phyloP scores from a whole-genome alignment of 768 basidiomycete genomes.

The Lactarius psammicola region DNA sequence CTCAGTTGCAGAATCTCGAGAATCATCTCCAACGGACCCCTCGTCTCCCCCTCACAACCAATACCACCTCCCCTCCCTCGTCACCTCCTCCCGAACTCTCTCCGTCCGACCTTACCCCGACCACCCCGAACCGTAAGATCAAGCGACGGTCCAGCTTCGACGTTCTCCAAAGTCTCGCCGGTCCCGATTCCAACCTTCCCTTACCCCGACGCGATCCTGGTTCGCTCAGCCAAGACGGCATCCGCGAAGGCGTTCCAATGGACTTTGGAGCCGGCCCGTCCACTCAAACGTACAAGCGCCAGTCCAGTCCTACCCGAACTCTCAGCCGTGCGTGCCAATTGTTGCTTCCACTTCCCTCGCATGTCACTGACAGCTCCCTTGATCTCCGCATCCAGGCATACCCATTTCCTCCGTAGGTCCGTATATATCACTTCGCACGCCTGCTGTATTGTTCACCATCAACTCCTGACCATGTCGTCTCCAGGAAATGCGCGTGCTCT shows the following conservation, averaged over 20 bases:
- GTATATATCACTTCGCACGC: constrained; percentile 23
- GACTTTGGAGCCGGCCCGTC: constrained; percentile 46
- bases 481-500: constrained; percentile 81
- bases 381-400: constrained; percentile 50
- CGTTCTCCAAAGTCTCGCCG: constrained; percentile 64
- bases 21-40: constrained; percentile 65
- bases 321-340: constrained; percentile 64
- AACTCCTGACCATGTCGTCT: constrained; percentile 18
- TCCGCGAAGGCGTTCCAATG: constrained; percentile 72
- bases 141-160: constrained; percentile 71
- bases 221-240: constrained; percentile 49
- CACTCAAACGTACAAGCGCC: constrained; percentile 48
- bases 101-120: constrained; percentile 33
- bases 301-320: constrained; percentile 71
- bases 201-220: constrained; percentile 56
- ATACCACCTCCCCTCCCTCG: constrained; percentile 41
- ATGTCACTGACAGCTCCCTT: constrained; percentile 1
- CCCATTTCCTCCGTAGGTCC: constrained; percentile 30
- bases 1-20: constrained; percentile 69
- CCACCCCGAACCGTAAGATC: constrained; percentile 39
- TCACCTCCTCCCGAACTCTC: constrained; percentile 33
- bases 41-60: constrained; percentile 50
- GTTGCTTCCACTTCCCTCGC: constrained; percentile 26
- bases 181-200: constrained; percentile 73
- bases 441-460: not conserved